These are phyloP conservation scores for Coemansia asiatica DNA, from an alignment of 192 early-diverging fungal genomes.

Conservation along the genomic window DNA sequence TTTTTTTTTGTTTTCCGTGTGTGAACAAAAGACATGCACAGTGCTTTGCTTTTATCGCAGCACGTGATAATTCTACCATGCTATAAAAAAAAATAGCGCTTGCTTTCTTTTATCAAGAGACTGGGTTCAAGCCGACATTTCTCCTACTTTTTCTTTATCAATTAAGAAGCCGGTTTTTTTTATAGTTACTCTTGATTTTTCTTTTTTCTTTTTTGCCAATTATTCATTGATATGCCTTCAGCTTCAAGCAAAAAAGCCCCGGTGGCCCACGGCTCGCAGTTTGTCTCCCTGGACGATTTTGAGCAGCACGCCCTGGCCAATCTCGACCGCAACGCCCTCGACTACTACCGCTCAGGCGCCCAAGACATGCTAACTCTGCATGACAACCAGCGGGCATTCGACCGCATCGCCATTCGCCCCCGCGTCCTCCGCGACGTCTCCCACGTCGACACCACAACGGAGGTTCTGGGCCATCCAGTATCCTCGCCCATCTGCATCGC, in stretches of 20 bases:
- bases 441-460: conserved; percentile 59
- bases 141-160: too few species aligned
- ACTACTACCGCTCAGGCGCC: conserved; percentile 58
- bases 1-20: too few species aligned
- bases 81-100: too few species aligned
- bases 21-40: too few species aligned
- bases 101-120: too few species aligned
- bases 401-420: conserved; percentile 54
- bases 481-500: conserved; percentile 75
- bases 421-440: conserved; percentile 74
- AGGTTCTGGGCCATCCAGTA: conserved; percentile 56
- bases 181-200: too few species aligned
- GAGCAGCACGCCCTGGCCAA: conserved; percentile 31
- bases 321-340: conserved; percentile 47
- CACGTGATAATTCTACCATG: too few species aligned
- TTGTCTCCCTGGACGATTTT: conserved; percentile 53
- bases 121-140: too few species aligned
- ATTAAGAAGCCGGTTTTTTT: too few species aligned
- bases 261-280: background rate
- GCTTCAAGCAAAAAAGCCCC: background rate
- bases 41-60: too few species aligned
- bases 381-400: conserved; percentile 53
- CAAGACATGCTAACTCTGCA: conserved; percentile 55
- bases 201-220: too few species aligned
- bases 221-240: too few species aligned